A percentile compares a stretch with the other conserved stretches of the same genome.
These are phyloP conservation scores for Sisymbrium altissimum DNA, from an alignment of 345 rosid genomes.

Conservation along the genomic window DNA sequence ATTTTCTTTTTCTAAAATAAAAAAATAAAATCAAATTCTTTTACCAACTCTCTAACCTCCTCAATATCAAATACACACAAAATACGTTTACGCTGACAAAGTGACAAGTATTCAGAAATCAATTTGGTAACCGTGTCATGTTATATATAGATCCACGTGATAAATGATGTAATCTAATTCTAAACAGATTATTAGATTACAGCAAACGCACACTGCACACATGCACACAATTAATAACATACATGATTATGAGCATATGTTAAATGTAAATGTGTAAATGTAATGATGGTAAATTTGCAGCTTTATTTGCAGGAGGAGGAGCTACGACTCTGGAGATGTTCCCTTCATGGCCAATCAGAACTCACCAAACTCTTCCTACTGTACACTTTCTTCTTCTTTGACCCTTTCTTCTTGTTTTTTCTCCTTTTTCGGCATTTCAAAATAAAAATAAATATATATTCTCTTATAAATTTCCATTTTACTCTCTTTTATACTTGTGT, in stretches of 20 bases:
- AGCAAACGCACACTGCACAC: background rate
- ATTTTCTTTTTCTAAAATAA: background rate
- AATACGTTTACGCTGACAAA: background rate
- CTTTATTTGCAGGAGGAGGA: constrained; percentile 60
- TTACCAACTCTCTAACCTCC: constrained; percentile 33
- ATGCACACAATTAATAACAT: background rate
- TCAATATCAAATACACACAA: constrained; percentile 20
- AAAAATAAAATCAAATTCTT: background rate
- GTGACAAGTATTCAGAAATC: background rate
- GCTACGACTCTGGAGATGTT: constrained; percentile 99
- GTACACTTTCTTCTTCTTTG: constrained; percentile 50
- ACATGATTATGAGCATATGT: background rate
- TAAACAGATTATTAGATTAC: background rate
- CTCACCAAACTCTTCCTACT: constrained; percentile 87
- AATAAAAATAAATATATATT: background rate
- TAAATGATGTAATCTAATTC: constrained; percentile 16
- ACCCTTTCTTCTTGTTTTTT: constrained; percentile 45
- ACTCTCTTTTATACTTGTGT: constrained; percentile 14
- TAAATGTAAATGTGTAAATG: background rate
- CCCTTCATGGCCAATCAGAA: constrained; percentile 99
- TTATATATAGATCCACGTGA: constrained; percentile 26
- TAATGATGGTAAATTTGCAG: constrained; percentile 54
- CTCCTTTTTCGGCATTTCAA: constrained; percentile 22
- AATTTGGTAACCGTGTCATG: constrained; percentile 10
- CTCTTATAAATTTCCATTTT: background rate